Percentiles rank a stretch among this genome's conserved stretches.
phyloP scores from a whole-genome alignment of 1,284 basidiomycete genomes.

The Amylostereum areolatum region DNA sequence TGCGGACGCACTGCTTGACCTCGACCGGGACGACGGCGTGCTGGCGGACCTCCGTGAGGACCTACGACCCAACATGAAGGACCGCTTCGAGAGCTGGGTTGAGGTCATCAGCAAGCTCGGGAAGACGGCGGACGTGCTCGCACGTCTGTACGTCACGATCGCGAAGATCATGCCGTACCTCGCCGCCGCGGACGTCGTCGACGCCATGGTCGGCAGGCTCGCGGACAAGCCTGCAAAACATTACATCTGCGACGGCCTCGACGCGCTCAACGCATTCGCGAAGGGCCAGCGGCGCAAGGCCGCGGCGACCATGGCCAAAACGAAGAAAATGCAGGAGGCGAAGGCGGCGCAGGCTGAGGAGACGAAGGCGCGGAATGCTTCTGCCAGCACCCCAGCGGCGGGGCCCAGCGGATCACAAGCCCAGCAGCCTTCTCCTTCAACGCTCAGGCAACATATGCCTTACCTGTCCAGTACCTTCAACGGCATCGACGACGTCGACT shows the following conservation, averaged over 20 bases:
- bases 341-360: not conserved
- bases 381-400: not conserved
- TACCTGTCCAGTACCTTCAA: not conserved
- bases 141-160: slow-evolving; percentile 36
- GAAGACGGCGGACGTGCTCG: slow-evolving; percentile 28
- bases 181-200: slow-evolving; percentile 40
- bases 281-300: slow-evolving; percentile 41
- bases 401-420: slow-evolving; percentile 3
- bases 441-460: not conserved
- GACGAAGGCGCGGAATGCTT: not conserved
- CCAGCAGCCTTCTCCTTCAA: slow-evolving; percentile 5
- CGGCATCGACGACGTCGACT: slow-evolving; percentile 8
- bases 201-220: slow-evolving; percentile 47
- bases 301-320: slow-evolving; percentile 8
- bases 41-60: slow-evolving; percentile 54
- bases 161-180: slow-evolving; percentile 52
- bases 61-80: slow-evolving; percentile 48
- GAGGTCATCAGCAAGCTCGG: slow-evolving; percentile 29
- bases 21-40: slow-evolving; percentile 49
- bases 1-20: slow-evolving; percentile 39
- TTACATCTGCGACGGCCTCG: slow-evolving; percentile 46
- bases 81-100: slow-evolving; percentile 51
- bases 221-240: slow-evolving; percentile 45
- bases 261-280: slow-evolving; percentile 40
- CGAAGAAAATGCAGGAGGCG: slow-evolving; percentile 5